phyloP scores from a whole-genome alignment of 176 grass and related monocot genomes.

The Elaeis guineensis region DNA sequence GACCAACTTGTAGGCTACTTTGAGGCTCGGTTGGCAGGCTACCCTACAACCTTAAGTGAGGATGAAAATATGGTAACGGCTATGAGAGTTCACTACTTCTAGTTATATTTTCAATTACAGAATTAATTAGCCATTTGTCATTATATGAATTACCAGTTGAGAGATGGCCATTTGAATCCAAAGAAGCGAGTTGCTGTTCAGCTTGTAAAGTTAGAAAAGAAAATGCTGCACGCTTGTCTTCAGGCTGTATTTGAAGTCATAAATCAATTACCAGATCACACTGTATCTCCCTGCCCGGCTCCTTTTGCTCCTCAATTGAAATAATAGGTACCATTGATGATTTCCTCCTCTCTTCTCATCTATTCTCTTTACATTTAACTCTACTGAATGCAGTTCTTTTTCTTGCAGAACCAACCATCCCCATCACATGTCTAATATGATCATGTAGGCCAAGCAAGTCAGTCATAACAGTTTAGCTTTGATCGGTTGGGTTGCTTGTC shows the following conservation, averaged over 20 bases:
- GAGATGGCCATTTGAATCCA: slow-evolving; percentile 65
- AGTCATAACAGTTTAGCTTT: slow-evolving; percentile 2
- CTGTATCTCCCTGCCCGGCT: slow-evolving; percentile 78
- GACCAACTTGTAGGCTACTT: slow-evolving; percentile 91
- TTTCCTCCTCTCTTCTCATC: neutral
- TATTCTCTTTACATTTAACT: neutral
- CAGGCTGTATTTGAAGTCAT: slow-evolving; percentile 58
- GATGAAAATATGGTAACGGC: slow-evolving; percentile 82
- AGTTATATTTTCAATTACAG: slow-evolving; percentile 11
- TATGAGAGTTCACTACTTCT: slow-evolving; percentile 5
- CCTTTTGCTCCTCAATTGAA: slow-evolving; percentile 74
- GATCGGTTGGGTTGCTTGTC: neutral
- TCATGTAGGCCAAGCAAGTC: neutral
- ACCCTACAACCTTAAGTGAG: slow-evolving; percentile 69
- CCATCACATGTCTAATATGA: neutral
- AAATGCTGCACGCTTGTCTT: slow-evolving; percentile 85
- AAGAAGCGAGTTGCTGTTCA: slow-evolving; percentile 84
- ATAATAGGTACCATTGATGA: slow-evolving; percentile 35
- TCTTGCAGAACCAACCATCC: neutral
- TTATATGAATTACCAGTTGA: slow-evolving; percentile 39
- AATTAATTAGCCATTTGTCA: slow-evolving; percentile 9
- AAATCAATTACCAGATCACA: slow-evolving; percentile 72
- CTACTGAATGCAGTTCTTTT: neutral
- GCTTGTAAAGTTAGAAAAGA: slow-evolving; percentile 89
- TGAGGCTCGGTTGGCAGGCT: slow-evolving; percentile 71